Percentiles rank a stretch among this genome's conserved stretches.
These are phyloP conservation scores for Candida ulmi DNA, from an alignment of 805 yeast genomes.

Conservation along the genomic window DNA sequence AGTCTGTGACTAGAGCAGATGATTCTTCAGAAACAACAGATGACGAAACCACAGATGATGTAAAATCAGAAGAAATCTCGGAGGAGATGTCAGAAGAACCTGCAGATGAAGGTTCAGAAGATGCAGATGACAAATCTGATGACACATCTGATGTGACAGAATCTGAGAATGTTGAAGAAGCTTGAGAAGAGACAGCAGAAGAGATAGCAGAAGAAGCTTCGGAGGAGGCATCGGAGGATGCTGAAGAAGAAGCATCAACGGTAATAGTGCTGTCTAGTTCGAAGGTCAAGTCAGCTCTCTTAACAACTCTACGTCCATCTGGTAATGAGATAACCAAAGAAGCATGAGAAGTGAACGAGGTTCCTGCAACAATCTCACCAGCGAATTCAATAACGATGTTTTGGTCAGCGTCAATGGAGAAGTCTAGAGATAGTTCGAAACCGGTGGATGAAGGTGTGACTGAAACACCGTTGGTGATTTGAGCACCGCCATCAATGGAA, in stretches of 20 bases:
- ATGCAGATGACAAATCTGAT: no score
- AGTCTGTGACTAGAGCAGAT: no score
- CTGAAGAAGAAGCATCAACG: background rate
- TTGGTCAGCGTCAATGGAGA: background rate
- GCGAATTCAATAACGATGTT: background rate
- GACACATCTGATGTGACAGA: no score
- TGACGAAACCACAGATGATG: no score
- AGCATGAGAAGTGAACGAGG: background rate
- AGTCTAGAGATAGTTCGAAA: background rate
- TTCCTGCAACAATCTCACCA: background rate
- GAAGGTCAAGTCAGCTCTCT: slow-evolving; percentile 1
- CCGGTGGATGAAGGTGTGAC: background rate
- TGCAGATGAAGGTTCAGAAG: no score
- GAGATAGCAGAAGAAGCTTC: background rate
- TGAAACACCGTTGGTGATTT: background rate
- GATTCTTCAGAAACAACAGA: no score
- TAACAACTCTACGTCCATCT: slow-evolving; percentile 1
- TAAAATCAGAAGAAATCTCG: no score
- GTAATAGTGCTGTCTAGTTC: background rate
- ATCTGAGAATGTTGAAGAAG: no score
- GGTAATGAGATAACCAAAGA: slow-evolving; percentile 1
- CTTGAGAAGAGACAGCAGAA: background rate
- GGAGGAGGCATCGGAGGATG: background rate
- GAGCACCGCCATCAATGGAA: background rate
- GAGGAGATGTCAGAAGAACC: no score